These are phyloP conservation scores for Pisolithus tinctorius DNA, from an alignment of 768 basidiomycete species.

Conservation along the genomic window DNA sequence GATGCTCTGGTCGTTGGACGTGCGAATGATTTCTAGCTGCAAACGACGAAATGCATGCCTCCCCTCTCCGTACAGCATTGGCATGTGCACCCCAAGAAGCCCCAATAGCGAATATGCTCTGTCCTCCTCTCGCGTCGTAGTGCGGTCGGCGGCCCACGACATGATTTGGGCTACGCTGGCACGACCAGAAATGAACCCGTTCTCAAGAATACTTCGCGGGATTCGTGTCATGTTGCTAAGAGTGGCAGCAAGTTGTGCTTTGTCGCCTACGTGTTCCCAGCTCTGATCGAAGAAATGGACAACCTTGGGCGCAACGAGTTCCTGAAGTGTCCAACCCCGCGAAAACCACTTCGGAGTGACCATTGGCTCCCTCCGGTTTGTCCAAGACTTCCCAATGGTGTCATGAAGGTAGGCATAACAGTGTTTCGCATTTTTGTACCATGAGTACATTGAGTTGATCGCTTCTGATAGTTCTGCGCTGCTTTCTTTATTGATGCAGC, in stretches of 20 bases:
- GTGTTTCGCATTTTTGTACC: slow-evolving; percentile 12
- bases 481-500: slow-evolving; percentile 14
- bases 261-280: slow-evolving; percentile 6
- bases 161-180: slow-evolving; percentile 2
- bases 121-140: slow-evolving; percentile 14
- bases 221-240: not conserved
- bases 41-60: slow-evolving; percentile 12
- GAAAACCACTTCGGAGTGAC: slow-evolving; percentile 1
- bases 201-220: not conserved
- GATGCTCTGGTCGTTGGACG: slow-evolving; percentile 7
- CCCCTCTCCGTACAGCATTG: slow-evolving; percentile 3
- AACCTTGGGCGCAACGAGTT: slow-evolving; percentile 11
- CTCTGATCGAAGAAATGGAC: slow-evolving; percentile 9
- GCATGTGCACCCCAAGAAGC: too few relatives aligned
- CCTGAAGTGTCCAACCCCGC: too few relatives aligned
- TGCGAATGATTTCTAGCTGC: slow-evolving; percentile 8
- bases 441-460: too few relatives aligned
- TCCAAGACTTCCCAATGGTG: not conserved
- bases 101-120: not conserved
- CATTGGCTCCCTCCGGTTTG: not conserved
- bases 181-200: not conserved
- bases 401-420: slow-evolving; percentile 14
- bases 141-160: slow-evolving; percentile 9
- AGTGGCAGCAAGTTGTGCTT: not conserved
- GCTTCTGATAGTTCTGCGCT: too few relatives aligned